Evolutionary conservation across 495 filamentous ascomycete genomes (phyloP).

Genomic region (Daldinia concentrica): DNA sequence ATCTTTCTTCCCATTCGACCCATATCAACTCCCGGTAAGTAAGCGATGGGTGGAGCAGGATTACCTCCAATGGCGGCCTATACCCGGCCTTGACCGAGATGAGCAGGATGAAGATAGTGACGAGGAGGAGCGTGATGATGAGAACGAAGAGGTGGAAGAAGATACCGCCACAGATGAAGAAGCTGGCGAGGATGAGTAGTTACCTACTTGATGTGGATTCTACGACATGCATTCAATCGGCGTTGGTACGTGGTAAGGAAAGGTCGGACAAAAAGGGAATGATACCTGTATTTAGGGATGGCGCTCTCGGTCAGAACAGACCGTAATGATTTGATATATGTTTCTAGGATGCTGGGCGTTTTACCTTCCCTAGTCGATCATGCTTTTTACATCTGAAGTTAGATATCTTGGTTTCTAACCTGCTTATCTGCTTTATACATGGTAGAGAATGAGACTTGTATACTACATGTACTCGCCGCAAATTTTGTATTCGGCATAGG

Average conservation of each 20-base stretch:
- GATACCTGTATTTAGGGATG: slow-evolving; percentile 37
- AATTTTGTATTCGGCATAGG: not conserved
- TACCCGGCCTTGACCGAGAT: slow-evolving; percentile 70
- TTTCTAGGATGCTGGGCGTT: not conserved
- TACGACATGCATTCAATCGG: slow-evolving; percentile 31
- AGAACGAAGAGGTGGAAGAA: slow-evolving; percentile 64
- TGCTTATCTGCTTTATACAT: not conserved
- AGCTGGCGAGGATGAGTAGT: slow-evolving; percentile 47
- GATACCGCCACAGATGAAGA: slow-evolving; percentile 60
- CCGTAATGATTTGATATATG: slow-evolving; percentile 16
- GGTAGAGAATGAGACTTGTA: not conserved
- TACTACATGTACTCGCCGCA: not conserved
- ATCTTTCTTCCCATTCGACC: slow-evolving; percentile 96
- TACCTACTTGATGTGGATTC: slow-evolving; percentile 4
- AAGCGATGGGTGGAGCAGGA: slow-evolving; percentile 85
- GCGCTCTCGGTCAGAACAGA: not conserved
- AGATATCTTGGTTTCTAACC: not conserved
- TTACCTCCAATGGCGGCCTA: slow-evolving; percentile 83
- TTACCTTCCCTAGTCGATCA: not conserved
- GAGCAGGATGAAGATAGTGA: slow-evolving; percentile 63
- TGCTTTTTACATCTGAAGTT: not conserved
- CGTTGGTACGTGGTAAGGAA: slow-evolving; percentile 24
- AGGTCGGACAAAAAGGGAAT: slow-evolving; percentile 16
- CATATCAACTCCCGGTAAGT: slow-evolving; percentile 86
- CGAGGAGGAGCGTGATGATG: slow-evolving; percentile 50